Evolutionary conservation across 345 rosid genomes (phyloP), one percentile per base, ranked within the genome.

Genomic region (Sisymbrium altissimum): DNA sequence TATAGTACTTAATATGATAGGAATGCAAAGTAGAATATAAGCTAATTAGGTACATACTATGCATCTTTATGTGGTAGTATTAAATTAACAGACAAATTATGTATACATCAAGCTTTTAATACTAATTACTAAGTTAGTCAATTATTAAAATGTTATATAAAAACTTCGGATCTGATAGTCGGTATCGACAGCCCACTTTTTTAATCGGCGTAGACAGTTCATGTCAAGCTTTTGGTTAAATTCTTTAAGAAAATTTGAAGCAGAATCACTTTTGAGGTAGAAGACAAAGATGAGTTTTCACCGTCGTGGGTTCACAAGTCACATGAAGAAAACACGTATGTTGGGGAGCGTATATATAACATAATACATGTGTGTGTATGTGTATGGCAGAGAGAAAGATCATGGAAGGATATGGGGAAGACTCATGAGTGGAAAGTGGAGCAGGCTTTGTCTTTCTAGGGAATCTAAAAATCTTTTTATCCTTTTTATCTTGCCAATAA

Each of bases 211-310:
- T 43, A 36, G 46, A 74, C 73, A 66, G 56, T 68, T 30, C 41
- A 61, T 62, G 40, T 61, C 3, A 53, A 75, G 65, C 40, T 52
- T 68, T 68, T 41, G 40, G 49, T 52, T 32, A 14, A 41, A 32
- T 40, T 39, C 13, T 36, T 66, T 23, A 12, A 2, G 19, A 40
- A 45, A 45, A 15, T 11, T 40, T 7, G 29, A 68, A 72, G 25
- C 17, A 66, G 60, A 74, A 66, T 50, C 55, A 61, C 48, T 33
- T 61, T 61, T 21, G 30, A 23, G 70, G 74, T 23, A 68, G 32
- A 75, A n/a, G 79, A 61, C 79, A 75, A 68, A 62, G 25, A 53
- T 68, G 79, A 68, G 79, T 62, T 75, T 41, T 75, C 74, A 75
- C 69, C 38, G 68, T 75, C 56, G 66, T 66, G 61, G 72, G 72